Conservation (phyloP, 1,284 basidiomycete species). For the Ceratobasidium theobromae region DNA sequence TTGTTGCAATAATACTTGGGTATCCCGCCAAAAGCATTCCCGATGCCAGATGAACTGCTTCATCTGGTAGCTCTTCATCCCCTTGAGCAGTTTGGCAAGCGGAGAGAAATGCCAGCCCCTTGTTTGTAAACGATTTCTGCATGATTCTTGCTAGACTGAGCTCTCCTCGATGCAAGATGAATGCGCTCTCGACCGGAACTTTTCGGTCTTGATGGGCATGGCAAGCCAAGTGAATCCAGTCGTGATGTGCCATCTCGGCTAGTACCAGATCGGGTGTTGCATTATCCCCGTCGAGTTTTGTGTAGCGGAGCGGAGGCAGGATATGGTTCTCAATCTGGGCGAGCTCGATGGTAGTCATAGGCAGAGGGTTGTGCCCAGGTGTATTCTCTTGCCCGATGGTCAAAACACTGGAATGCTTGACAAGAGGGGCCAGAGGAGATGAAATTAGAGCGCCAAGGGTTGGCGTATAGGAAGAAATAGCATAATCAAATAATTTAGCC, state of each 20-base stretch:
- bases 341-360: background rate
- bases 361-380: background rate
- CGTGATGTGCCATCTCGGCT: background rate
- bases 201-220: background rate
- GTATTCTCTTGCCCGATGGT: background rate
- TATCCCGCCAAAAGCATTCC: constrained; percentile 14
- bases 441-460: constrained; percentile 35
- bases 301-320: background rate
- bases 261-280: background rate
- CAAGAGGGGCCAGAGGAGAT: too few relatives aligned
- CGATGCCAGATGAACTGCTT: constrained; percentile 5
- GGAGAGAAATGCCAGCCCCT: constrained; percentile 2
- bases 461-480: constrained; percentile 40
- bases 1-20: constrained; percentile 1
- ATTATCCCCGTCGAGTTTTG: background rate
- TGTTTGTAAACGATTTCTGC: background rate
- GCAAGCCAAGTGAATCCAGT: constrained; percentile 20
- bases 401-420: background rate
- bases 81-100: constrained; percentile 24
- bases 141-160: background rate
- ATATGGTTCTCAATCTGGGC: background rate
- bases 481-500: constrained; percentile 35
- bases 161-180: background rate
- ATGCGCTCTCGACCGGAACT: background rate
- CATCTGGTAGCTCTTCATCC: background rate